phyloP scores from a whole-genome alignment of 805 yeast species.

The Nakazawaea wickerhamii region DNA sequence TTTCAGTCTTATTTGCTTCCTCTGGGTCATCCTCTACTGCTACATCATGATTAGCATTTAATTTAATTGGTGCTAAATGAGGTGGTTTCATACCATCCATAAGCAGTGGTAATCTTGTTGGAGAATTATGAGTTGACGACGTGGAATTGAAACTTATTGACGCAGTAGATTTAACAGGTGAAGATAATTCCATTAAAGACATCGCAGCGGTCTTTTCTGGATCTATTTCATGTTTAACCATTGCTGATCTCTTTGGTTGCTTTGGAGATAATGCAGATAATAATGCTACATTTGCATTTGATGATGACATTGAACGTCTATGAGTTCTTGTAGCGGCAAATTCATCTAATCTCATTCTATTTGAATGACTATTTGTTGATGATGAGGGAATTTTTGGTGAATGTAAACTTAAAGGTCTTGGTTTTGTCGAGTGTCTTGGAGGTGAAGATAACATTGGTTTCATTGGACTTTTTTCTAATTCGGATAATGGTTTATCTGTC shows the following conservation, averaged over 20 bases:
- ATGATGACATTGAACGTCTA: not conserved
- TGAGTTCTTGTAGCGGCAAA: constrained; percentile 9
- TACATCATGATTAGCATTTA: not conserved
- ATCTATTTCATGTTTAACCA: constrained; percentile 14
- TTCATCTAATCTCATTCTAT: constrained; percentile 12
- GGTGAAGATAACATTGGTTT: constrained; percentile 3
- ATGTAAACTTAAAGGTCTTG: constrained; percentile 12
- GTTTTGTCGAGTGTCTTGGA: not conserved
- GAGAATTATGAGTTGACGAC: constrained; percentile 4
- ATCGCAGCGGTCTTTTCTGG: constrained; percentile 51
- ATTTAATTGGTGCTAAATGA: not conserved
- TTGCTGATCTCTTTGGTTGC: not conserved
- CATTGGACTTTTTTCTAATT: constrained; percentile 9
- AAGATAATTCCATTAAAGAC: constrained; percentile 50
- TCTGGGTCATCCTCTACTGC: constrained; percentile 2
- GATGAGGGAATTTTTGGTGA: not conserved
- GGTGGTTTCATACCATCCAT: not conserved
- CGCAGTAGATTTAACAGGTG: constrained; percentile 31
- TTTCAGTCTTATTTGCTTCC: constrained; percentile 12
- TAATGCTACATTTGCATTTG: constrained; percentile 12
- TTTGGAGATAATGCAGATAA: constrained; percentile 11
- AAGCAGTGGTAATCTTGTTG: constrained; percentile 2
- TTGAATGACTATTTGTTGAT: not conserved
- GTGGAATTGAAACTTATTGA: not conserved
- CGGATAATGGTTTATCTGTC: constrained; percentile 9